These are phyloP conservation scores for Penicillium simplicissimum DNA, from an alignment of 495 filamentous ascomycete species.

Conservation along the genomic window DNA sequence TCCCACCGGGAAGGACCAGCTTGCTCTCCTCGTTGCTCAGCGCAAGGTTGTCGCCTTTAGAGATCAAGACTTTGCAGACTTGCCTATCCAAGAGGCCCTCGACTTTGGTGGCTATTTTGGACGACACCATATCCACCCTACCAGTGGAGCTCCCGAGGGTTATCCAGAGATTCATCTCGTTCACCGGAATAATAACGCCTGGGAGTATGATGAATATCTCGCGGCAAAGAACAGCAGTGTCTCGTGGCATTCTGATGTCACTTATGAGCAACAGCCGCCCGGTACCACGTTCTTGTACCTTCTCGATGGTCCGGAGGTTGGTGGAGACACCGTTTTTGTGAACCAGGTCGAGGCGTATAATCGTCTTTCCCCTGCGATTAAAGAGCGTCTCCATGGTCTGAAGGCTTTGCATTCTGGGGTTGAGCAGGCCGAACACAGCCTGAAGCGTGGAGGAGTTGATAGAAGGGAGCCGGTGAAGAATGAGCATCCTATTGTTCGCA, in stretches of 20 bases:
- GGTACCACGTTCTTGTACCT: slow-evolving; percentile 82
- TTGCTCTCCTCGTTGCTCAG: slow-evolving; percentile 76
- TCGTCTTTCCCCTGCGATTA: slow-evolving; percentile 69
- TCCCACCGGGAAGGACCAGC: slow-evolving; percentile 71
- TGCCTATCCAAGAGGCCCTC: slow-evolving; percentile 68
- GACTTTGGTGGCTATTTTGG: slow-evolving; percentile 80
- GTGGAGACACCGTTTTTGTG: slow-evolving; percentile 78
- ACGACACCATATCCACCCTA: slow-evolving; percentile 80
- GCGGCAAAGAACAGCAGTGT: slow-evolving; percentile 65
- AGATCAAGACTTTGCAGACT: slow-evolving; percentile 73
- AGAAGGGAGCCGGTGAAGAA: slow-evolving; percentile 69
- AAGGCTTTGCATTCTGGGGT: slow-evolving; percentile 70
- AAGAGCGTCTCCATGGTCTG: slow-evolving; percentile 73
- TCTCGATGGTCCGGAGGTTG: slow-evolving; percentile 72
- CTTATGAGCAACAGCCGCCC: slow-evolving; percentile 81
- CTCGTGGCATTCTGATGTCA: slow-evolving; percentile 81
- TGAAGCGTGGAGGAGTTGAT: slow-evolving; percentile 58
- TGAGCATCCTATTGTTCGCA: slow-evolving; percentile 76
- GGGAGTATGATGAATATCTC: slow-evolving; percentile 58
- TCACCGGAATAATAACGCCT: slow-evolving; percentile 68
- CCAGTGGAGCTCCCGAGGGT: slow-evolving; percentile 68
- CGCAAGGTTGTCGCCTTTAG: slow-evolving; percentile 81
- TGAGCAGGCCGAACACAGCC: slow-evolving; percentile 65
- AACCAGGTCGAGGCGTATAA: slow-evolving; percentile 76
- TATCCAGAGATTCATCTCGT: slow-evolving; percentile 78